Evolutionary conservation across 2,329 filamentous ascomycete species (phyloP), one percentile per base, ranked within the genome.

Genomic region (Aureobasidium sp.): DNA sequence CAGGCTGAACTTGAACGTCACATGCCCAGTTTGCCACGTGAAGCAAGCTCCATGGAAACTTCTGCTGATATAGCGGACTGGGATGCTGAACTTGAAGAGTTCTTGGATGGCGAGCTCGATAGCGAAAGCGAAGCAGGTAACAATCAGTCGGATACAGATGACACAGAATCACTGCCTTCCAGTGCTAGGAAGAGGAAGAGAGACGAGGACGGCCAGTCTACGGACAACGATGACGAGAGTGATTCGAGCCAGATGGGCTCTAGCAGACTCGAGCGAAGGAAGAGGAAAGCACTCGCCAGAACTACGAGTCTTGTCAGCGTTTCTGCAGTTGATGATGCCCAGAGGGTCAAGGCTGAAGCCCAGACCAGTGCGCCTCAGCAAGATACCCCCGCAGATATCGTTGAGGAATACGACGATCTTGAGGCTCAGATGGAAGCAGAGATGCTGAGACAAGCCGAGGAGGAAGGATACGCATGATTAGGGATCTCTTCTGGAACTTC

Each of bases 21-120:
- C 42, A 75, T 77, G n/a, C 78, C 76, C 32, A 75, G 78, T 9
- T 76, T 79, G 32, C 78, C 66, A 36, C 66, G 68, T 8, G 65
- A 67, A 36, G 70, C 73, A 53, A 68, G 66, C 48, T 69, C 68
- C 9, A 64, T 67, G 25, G 68, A 72, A 49, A 54, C 63, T 8
- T 70, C 73, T 11, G 75, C 77, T 5, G 76, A 77, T 42, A 76
- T 74, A 57, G 75, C 77, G 9, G 76, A 76, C 13, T 70, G 76
- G 1, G 86, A 91, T 66, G 85, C 88, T 62, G 91, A 95, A 68
- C 76, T 95, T 10, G 84, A 83, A 16, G 89, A 90, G 49, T 92
- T 94, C 66, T 76, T 94, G 66, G 81, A 81, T 1, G 78, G 77
- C 36, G 80, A 76, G 34, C 14, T 37, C 30, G 34, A 42, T 11